Percentiles rank a stretch among this genome's conserved stretches.
These are phyloP conservation scores for Cyclotella baltica DNA, from an alignment of 108 stramenopile species.

Conservation along the genomic window DNA sequence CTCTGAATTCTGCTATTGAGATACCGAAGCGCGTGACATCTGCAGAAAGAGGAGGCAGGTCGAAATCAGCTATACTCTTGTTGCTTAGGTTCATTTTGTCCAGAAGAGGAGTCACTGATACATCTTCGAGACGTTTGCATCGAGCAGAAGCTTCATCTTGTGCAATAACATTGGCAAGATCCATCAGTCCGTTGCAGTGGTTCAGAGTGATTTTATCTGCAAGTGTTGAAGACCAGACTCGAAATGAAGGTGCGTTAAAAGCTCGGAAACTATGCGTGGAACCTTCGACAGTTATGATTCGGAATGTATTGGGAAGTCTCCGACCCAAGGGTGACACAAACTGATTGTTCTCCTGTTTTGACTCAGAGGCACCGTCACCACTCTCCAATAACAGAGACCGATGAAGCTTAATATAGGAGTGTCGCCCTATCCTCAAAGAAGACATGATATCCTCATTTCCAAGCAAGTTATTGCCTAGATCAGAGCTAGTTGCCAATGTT, in stretches of 20 bases:
- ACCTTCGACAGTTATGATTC: conserved; percentile 34
- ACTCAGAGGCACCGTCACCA: conserved; percentile 22
- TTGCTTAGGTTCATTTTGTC: neutral
- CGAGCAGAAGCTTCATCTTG: conserved; percentile 50
- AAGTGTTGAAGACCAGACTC: conserved; percentile 36
- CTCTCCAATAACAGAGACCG: conserved; percentile 38
- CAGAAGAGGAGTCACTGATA: conserved; percentile 32
- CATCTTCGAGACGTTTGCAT: conserved; percentile 40
- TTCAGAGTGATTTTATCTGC: conserved; percentile 45
- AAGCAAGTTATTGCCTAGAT: neutral
- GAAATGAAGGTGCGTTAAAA: conserved; percentile 38
- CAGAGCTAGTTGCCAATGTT: conserved; percentile 7
- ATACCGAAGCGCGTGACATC: conserved; percentile 40
- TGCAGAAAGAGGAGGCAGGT: conserved; percentile 1
- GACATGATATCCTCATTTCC: conserved; percentile 28
- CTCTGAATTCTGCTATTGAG: conserved; percentile 40
- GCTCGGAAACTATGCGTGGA: conserved; percentile 41
- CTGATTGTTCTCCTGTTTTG: neutral
- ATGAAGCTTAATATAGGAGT: conserved; percentile 43
- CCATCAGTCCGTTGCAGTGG: conserved; percentile 45
- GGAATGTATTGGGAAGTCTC: conserved; percentile 49
- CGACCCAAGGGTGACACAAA: conserved; percentile 33
- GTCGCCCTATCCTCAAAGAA: conserved; percentile 36
- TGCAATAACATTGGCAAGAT: conserved; percentile 56
- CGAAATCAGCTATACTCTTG: neutral